These are phyloP conservation scores for Amylostereum areolatum DNA, from an alignment of 1,284 basidiomycete species.

Conservation along the genomic window DNA sequence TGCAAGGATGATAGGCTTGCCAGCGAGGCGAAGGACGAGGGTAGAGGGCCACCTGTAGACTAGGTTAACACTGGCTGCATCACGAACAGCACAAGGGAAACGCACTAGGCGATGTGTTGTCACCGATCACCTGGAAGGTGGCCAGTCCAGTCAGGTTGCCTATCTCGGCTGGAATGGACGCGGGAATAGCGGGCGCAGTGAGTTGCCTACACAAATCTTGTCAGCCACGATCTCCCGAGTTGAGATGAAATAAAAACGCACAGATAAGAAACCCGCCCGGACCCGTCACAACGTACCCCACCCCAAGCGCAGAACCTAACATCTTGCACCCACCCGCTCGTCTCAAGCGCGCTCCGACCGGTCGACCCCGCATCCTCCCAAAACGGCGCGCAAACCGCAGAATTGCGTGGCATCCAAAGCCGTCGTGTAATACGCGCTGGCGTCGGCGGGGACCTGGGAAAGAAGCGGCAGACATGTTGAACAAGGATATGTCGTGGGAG, in stretches of 20 bases:
- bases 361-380: constrained; percentile 35
- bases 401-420: constrained; percentile 36
- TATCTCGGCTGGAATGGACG: constrained; percentile 36
- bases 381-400: constrained; percentile 43
- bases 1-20: constrained; percentile 34
- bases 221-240: background rate
- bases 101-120: constrained; percentile 35
- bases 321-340: constrained; percentile 43
- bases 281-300: constrained; percentile 38
- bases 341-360: constrained; percentile 33
- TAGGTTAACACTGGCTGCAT: too few species aligned
- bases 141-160: constrained; percentile 35
- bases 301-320: constrained; percentile 42
- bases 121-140: constrained; percentile 35
- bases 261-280: constrained; percentile 38
- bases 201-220: constrained; percentile 27
- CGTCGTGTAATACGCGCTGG: constrained; percentile 21
- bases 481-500: constrained; percentile 41
- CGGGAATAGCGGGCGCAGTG: constrained; percentile 41
- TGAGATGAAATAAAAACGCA: constrained; percentile 21
- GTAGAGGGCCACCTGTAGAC: constrained; percentile 33
- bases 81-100: background rate
- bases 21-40: constrained; percentile 31
- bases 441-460: constrained; percentile 30
- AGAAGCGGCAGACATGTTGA: constrained; percentile 39